Base-by-base conservation (phyloP, 2,329 filamentous ascomycete genomes). In the Pseudovirgaria hyperparasitica region DNA sequence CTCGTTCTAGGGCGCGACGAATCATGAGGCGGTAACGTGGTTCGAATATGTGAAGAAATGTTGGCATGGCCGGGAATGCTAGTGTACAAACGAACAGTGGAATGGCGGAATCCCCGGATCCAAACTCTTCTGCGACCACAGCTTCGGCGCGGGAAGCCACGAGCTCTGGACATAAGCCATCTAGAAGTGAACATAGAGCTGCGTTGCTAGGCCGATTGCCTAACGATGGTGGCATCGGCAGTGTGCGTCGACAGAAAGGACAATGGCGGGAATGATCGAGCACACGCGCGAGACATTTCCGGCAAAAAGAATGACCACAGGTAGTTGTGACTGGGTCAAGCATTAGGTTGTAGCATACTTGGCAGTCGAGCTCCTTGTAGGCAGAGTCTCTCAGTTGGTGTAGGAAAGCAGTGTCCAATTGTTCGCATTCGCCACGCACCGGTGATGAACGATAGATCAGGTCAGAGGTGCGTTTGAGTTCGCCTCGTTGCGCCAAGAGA, bases 11-110 rank as follows among this genome's bases (percentile, higher is more conserved):
- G 0, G 73, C 78, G 19, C 84, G 71, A 24, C 78, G 69, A 19
- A 93, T 77, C 82, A 93, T 90, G n/a, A 90, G 63, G 6, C 82
- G 72, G 48, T 93, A 93, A 5, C 81, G 70, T n/a, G 82, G 81
- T 49, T 93, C 86, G 45, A 92, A 93, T n/a, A 94, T 71, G 42
- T 92, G 81, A 3, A 93, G 60, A 39, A 90, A 90, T 0, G 82
- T 86, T 0, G 62, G 82, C 71, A 87, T 84, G 2, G 67, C 63
- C 1, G 86, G 86, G 40, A 90, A 87, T 0, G 82, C 70, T 6
- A 92, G 55, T 0, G 82, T 84, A 53, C 81, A 90, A 17, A 92
- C 69, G 40, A 93, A 93, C 0, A 93, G 59, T 0, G 50, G 49
- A 4, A 76, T 67, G 19, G 74, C 68, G 11, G 72, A 61, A 7